Evolutionary conservation across 768 basidiomycete genomes (phyloP), one percentile per base, ranked within the genome.

Genomic region (Boletus eberwhitei): DNA sequence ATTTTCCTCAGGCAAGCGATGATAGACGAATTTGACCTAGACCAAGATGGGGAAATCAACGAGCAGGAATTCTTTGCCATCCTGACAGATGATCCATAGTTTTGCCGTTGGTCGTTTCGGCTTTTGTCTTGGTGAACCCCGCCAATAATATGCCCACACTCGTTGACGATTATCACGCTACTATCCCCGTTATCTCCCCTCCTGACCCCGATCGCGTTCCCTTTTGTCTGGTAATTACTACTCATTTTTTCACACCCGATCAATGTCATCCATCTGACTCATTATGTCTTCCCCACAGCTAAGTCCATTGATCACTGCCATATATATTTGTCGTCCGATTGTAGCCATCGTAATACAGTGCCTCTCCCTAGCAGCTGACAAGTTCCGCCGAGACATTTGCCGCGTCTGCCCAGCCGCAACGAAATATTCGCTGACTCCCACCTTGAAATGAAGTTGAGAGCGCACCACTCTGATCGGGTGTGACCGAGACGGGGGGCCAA

Each of bases 11-110:
- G 96, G 61, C 94, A 98, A 85, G 97, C 97, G 22, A 99, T 99
- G 97, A 99, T 99, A 67, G 97, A 99, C 64, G 97, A 99, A 74
- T 99, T 99, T 68, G 97, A 99, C 72, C 84, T 99, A 24, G 97
- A 99, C 75, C 88, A 93, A 70, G 97, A 99, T 61, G 94, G 95
- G 29, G 96, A 96, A 75, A 98, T 98, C 71, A 94, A 86, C 67
- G 89, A 95, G 69, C 86, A 91, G 66, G 97, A 99, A 72, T 98
- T 99, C 75, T 85, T 95, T 63, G 88, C 90, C 41, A 96, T 98
- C 70, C 94, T 98, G 95, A 90, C 90, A 22, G 94, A 97, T 73
- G 93, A 96, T 56, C 79, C 87, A 68, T 90, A 75, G 46, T 38
- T n/a, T n/a, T 48, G 47, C 31, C 32, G 31, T 46, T 26, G 36